Base-by-base conservation (phyloP, 768 basidiomycete species). In the Glaciozyma antarctica region DNA sequence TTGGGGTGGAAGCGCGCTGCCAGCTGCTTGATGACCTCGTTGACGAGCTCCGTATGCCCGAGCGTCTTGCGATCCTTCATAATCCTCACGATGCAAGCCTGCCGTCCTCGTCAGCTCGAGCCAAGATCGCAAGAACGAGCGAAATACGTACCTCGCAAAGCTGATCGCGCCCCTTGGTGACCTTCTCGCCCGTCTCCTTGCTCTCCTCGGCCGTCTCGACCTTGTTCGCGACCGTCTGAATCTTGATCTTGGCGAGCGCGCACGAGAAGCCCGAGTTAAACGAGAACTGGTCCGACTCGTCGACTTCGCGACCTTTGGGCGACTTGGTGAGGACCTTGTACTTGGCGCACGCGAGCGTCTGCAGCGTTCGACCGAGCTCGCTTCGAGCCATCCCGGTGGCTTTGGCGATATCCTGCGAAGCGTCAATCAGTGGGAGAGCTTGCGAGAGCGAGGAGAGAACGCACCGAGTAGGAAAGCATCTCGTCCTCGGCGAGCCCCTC, bases 1-100 rank as follows among this genome's bases (percentile, higher is more conserved):
- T 89, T 86, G 0, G 94, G 94, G 57, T 82, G 83, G 81, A 98
- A 99, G 6, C 94, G 84, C 63, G 80, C 80, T 24, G 88, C 80
- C 5, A 99, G 78, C 71, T 97, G 94, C 26, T 85, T 83, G 53
- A 89, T 90, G 43, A 91, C 90, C 77, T 98, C 93, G 71, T 86
- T 87, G 66, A 97, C 81, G 19, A 99, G 82, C 62, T 92, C 90
- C 65, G 85, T 89, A 73, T 97, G 90, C 9, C 81, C 78, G 85
- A 98, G 86, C 61, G 83, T 82, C 75, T 97, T 97, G 62, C 92
- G 80, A 75, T 90, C 86, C 78, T 98, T 98, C 94, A 99, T 98
- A 34, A 97, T 85, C 41, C 95, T 86, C 30, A 99, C 95, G 68
- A 98, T 87, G 74, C 90, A 97, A 2, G 95, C 95, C 93, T 99